phyloP scores from a whole-genome alignment of 2,329 filamentous ascomycete species.

The Arthroderma sp. region DNA sequence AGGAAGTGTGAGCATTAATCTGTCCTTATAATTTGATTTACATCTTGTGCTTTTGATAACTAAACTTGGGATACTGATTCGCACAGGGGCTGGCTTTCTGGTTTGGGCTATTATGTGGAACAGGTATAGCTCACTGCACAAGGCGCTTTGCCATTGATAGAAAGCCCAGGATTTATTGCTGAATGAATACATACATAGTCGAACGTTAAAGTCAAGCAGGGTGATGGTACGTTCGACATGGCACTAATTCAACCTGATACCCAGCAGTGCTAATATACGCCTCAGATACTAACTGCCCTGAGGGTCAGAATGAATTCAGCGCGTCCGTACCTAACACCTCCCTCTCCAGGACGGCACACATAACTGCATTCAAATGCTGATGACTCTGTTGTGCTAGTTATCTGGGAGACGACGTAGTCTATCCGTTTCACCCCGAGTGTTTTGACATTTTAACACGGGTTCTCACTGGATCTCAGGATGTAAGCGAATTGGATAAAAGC shows the following conservation, averaged over 20 bases:
- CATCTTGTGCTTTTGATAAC: not conserved
- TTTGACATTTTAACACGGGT: slow-evolving; percentile 2
- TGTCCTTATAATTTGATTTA: not conserved
- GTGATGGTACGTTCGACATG: not conserved
- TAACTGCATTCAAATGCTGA: not conserved
- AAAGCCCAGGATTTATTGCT: too few relatives aligned
- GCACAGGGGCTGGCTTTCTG: not conserved
- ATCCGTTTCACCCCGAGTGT: slow-evolving; percentile 5
- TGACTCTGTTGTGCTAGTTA: not conserved
- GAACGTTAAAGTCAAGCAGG: too few relatives aligned
- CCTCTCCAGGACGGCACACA: not conserved
- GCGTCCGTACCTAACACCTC: not conserved
- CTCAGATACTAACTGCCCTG: not conserved
- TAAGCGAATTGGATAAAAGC: slow-evolving; percentile 1
- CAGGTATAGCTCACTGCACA: not conserved
- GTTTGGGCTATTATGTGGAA: not conserved
- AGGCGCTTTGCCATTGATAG: too few relatives aligned
- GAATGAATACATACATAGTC: too few relatives aligned
- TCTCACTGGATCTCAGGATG: not conserved
- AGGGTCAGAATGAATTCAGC: not conserved
- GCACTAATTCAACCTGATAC: not conserved
- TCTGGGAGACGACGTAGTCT: not conserved
- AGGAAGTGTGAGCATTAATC: not conserved
- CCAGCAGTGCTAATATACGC: not conserved
- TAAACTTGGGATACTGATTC: not conserved